These are phyloP conservation scores for Clitopilus passeckerianus DNA, from an alignment of 768 basidiomycete species.

Conservation along the genomic window DNA sequence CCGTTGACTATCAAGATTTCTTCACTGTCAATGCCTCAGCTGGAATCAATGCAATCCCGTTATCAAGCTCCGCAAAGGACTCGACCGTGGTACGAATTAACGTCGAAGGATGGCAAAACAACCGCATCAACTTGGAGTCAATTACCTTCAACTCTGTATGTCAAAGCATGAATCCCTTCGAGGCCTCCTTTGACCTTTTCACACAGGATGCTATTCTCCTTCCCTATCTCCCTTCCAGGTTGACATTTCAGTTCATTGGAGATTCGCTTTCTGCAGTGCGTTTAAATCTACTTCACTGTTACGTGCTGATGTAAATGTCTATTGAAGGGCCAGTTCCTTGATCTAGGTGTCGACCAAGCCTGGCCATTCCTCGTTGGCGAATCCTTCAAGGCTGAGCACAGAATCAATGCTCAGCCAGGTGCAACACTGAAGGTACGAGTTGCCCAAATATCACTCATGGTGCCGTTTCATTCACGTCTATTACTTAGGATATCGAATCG, in stretches of 20 bases:
- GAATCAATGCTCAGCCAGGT: constrained; percentile 49
- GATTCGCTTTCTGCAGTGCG: constrained; percentile 52
- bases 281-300: neutral
- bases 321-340: constrained; percentile 47
- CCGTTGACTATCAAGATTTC: constrained; percentile 42
- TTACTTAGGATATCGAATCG: constrained; percentile 40
- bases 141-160: constrained; percentile 39
- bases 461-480: neutral
- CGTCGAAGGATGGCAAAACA: constrained; percentile 56
- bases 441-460: neutral
- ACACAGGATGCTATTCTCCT: constrained; percentile 40
- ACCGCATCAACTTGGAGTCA: constrained; percentile 47
- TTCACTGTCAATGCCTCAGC: constrained; percentile 40
- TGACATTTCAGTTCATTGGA: constrained; percentile 53
- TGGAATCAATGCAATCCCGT: constrained; percentile 39
- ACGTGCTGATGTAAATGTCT: neutral
- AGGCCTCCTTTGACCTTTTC: neutral
- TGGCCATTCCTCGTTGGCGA: constrained; percentile 53
- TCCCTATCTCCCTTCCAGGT: constrained; percentile 37
- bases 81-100: constrained; percentile 38
- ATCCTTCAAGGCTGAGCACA: constrained; percentile 46
- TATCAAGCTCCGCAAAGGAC: constrained; percentile 10
- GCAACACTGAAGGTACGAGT: constrained; percentile 23
- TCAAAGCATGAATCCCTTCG: neutral
- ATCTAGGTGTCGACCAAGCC: constrained; percentile 48